Base-by-base conservation (phyloP, 176 grass and related monocot species). In the Canna indica region DNA sequence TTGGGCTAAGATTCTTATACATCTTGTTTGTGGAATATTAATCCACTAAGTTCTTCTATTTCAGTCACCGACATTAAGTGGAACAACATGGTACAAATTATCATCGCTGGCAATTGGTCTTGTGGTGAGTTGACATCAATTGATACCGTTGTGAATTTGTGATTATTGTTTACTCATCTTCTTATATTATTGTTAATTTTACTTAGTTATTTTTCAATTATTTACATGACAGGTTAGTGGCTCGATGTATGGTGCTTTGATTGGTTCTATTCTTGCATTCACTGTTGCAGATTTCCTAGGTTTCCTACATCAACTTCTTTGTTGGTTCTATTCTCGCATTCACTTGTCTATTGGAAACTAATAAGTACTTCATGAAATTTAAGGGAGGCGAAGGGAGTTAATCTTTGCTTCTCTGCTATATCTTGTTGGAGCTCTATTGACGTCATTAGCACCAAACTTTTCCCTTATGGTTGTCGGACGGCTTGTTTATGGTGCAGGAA, bases 221-320 rank as follows among this genome's bases (percentile, higher is more conserved):
- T 64, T 60, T 1, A 32, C 64, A 39, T 78, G 91, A 64, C 68
- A 96, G 92, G 92, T 96, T 48, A 96, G 92, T 69, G 92, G 92
- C 15, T 96, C 92, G 8, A 76, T 96, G 13, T 96, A 96, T 72
- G 92, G 92, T 75, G 92, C 92, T 64, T 82, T 91, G 81, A 91
- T 96, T 7, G 88, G 91, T 66, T 96, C 88, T 0, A 53, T 75
- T 59, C 70, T 82, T 54, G 88, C 91, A 61, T 96, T 74, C 76
- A 84, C 78, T 15, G 61, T 96, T 68, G 91, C 88, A 42, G 91
- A 96, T 64, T 77, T 84, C 79, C 71, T 96, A 67, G 92, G 92
- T 80, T 35, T 39, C 25, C 35, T 58, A 50, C n/a, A n/a, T n/a
- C n/a, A 5, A 3, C 44, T 1, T 39, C 13, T 28, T 59, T 27